phyloP scores from a whole-genome alignment of 2,329 filamentous ascomycete genomes.

The Atkinsonella texensis region DNA sequence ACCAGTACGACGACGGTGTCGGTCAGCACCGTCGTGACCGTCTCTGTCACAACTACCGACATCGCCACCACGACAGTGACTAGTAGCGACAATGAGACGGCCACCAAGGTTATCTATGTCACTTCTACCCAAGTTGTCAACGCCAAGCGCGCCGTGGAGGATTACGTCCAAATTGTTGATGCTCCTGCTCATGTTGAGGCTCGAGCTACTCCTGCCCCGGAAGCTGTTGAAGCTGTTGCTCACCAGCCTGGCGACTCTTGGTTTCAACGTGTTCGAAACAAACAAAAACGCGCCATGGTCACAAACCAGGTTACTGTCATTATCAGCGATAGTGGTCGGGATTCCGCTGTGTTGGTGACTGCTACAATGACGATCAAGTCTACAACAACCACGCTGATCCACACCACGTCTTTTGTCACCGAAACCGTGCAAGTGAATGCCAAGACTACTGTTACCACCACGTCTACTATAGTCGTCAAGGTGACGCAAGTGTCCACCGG shows the following conservation, averaged over 20 bases:
- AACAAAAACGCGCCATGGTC: slow-evolving; percentile 24
- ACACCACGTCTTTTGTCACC: slow-evolving; percentile 19
- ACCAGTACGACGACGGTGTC: slow-evolving; percentile 18
- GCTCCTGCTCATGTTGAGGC: slow-evolving; percentile 9
- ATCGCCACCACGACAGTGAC: slow-evolving; percentile 27
- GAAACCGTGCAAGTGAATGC: slow-evolving; percentile 23
- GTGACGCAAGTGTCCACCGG: slow-evolving; percentile 21
- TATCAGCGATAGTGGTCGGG: slow-evolving; percentile 10
- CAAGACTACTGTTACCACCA: slow-evolving; percentile 25
- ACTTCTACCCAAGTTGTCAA: slow-evolving; percentile 23
- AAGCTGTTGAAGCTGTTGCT: slow-evolving; percentile 6
- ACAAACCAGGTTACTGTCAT: slow-evolving; percentile 22
- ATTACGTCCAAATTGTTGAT: background rate
- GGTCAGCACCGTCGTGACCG: slow-evolving; percentile 18
- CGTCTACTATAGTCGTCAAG: slow-evolving; percentile 24
- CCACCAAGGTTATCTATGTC: slow-evolving; percentile 22
- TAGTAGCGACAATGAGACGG: slow-evolving; percentile 20
- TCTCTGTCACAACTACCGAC: slow-evolving; percentile 22
- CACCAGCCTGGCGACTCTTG: slow-evolving; percentile 9
- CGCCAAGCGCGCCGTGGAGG: slow-evolving; percentile 18
- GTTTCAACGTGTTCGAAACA: slow-evolving; percentile 9
- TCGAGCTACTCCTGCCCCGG: slow-evolving; percentile 9
- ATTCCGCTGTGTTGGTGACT: slow-evolving; percentile 16
- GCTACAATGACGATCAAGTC: slow-evolving; percentile 20
- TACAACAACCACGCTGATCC: slow-evolving; percentile 19